Evolutionary conservation across 495 filamentous ascomycete species (phyloP), one percentile per base, ranked within the genome.

Genomic region (Tuber umbilicatum): DNA sequence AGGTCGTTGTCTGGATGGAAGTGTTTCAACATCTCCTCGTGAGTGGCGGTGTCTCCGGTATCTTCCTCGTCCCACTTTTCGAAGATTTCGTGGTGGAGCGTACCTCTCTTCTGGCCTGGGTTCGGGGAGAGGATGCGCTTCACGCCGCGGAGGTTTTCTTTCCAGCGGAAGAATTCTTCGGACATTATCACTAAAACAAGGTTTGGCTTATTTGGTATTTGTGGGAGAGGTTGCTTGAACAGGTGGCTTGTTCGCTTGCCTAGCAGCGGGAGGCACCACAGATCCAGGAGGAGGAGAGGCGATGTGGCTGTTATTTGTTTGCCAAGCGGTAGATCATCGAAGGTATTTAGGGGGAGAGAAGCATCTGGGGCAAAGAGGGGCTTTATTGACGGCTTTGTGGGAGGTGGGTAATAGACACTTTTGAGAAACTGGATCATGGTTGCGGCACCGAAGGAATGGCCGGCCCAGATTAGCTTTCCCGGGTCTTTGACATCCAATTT

Each of bases 391-490:
- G 50, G 70, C 31, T 42, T 75, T 41, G 16, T 72, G 2, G 80
- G 76, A 21, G 82, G 74, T 69, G 74, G 76, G 81, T 91, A 92
- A 84, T 88, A 92, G 47, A 89, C 86, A 43, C 86, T 89, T 80
- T 94, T 94, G 76, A 92, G 81, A 69, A 94, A 86, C 78, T 94
- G 92, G 6, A 91, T 86, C 41, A 88, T 85, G 35, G 89, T 92
- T 0, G 91, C 85, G 35, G 89, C 89, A 68, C 92, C 92, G 78
- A 94, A 94, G 23, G 89, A 91, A 83, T 94, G 92, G 12, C 92
- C 92, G 1, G 86, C 86, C 82, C 89, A 93, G 68, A 88, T 87
- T 2, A 94, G 86, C n/a, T 84, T 85, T 10, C 92, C 92, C 0
- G 92, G 91, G n/a, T 85, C 83, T 71, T 88, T 86, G 10, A 94